Evolutionary conservation across 352 stramenopile genomes (phyloP).

Genomic region (Globisporangium viniferum): DNA sequence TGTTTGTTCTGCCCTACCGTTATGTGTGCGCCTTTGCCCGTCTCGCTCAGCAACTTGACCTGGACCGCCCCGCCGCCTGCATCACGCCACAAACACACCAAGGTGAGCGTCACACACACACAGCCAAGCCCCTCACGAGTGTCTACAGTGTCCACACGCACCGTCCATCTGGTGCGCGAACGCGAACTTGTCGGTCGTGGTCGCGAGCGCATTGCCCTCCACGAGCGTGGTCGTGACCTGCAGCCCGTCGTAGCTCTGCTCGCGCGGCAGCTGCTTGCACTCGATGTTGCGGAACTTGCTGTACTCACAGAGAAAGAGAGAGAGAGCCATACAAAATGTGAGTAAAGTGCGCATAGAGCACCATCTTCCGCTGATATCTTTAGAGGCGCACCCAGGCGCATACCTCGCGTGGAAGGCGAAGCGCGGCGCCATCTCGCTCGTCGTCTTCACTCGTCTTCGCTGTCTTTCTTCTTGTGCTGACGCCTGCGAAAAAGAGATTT

Average conservation of each 20-base stretch:
- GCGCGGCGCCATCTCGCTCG: constrained; percentile 33
- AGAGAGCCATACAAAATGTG: neutral
- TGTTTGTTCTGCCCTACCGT: constrained; percentile 17
- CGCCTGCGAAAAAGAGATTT: neutral
- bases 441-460: constrained; percentile 1
- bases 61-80: constrained; percentile 56
- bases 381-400: neutral
- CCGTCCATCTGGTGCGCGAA: constrained; percentile 68
- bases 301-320: neutral
- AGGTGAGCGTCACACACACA: neutral
- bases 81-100: too few species aligned
- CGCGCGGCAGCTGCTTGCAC: constrained; percentile 42
- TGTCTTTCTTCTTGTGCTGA: neutral
- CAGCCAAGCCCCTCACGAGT: neutral
- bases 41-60: constrained; percentile 46
- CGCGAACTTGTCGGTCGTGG: constrained; percentile 39
- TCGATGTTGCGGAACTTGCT: constrained; percentile 85
- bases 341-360: neutral
- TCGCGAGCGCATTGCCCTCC: constrained; percentile 49
- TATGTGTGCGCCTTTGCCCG: constrained; percentile 30
- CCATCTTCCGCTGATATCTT: neutral
- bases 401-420: constrained; percentile 53
- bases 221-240: constrained; percentile 43
- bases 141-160: constrained; percentile 7
- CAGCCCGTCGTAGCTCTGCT: constrained; percentile 64